Evolutionary conservation across 305 asterid species (phyloP).

Genomic region (Coffea humblotiana): DNA sequence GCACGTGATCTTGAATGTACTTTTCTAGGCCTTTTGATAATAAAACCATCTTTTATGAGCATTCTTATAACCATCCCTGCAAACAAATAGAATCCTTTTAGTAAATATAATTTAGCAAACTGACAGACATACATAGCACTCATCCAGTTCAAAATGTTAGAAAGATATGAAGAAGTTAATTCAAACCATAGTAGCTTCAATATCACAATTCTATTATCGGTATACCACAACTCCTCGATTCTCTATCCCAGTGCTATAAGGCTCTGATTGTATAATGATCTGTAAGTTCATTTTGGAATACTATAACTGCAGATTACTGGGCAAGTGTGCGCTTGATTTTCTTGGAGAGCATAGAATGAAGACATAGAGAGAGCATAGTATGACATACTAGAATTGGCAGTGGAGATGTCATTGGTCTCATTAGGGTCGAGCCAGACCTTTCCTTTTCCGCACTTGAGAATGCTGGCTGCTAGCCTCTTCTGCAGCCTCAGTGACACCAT

Average conservation of each 20-base stretch:
- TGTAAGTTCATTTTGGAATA: neutral
- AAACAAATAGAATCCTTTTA: too few relatives aligned
- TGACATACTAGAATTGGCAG: constrained; percentile 30
- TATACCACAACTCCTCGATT: neutral
- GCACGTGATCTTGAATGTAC: too few relatives aligned
- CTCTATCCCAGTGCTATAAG: neutral
- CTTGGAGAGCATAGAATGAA: neutral
- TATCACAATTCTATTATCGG: too few relatives aligned
- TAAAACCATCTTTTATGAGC: too few relatives aligned
- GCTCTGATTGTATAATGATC: neutral
- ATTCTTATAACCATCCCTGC: too few relatives aligned
- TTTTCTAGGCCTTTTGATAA: too few relatives aligned
- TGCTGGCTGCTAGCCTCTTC: too few relatives aligned
- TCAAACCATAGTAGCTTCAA: neutral
- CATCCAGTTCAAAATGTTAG: neutral
- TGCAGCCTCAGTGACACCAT: too few relatives aligned
- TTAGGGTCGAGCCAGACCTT: constrained; percentile 25
- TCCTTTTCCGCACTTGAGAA: too few relatives aligned
- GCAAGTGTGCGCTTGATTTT: neutral
- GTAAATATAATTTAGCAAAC: neutral
- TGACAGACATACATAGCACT: neutral
- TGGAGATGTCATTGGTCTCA: constrained; percentile 33
- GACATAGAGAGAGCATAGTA: neutral
- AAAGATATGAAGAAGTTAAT: neutral
- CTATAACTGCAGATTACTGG: neutral